Evolutionary conservation across 768 basidiomycete species (phyloP), one percentile per base, ranked within the genome.

Genomic region (Amyloporia xantha): DNA sequence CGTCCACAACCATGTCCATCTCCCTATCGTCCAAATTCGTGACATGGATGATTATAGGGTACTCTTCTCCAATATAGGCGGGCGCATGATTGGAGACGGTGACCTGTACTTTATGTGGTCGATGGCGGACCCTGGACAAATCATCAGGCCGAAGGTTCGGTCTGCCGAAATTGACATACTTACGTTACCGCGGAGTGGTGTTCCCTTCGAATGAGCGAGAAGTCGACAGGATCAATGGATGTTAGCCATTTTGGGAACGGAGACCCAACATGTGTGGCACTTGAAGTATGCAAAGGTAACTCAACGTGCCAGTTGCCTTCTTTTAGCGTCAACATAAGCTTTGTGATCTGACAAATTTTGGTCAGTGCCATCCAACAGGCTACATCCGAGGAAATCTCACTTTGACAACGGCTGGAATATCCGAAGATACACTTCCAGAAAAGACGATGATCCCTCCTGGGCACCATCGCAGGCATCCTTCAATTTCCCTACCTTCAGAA

Each of bases 11-110:
- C 11, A 90, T 66, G 13, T 87, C 80, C 10, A 97, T 65, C 21
- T 81, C 74, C 17, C 80, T 71, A 40, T 78, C 77, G 61, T 96
- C 92, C 4, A 68, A 59, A 60, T 93, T 96, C 3, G 68, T 77
- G 12, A 95, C 72, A 40, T 79, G 72, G 36, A 97, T 70, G 10
- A 63, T 61, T 55, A 97, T 83, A 0, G 86, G 82, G 59, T 86
- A 89, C 39, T 77, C 74, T 63, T 96, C 94, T 53, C 87, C 83
- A 28, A 95, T 64, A 62, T 84, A 88, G 1, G 90, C 91, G 0
- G 87, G 86, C 1, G 75, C 63, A 0, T 75, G 67, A 49, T 91
- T 84, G 1, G 70, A 63, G 39, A 93, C 61, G 0, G 71, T 67
- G 17, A 89, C 67, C 3, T 65, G 56, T 3, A 95, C 57, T 0